Evolutionary conservation across 1,284 basidiomycete genomes (phyloP).

Genomic region (Butyriboletus appendiculatus): DNA sequence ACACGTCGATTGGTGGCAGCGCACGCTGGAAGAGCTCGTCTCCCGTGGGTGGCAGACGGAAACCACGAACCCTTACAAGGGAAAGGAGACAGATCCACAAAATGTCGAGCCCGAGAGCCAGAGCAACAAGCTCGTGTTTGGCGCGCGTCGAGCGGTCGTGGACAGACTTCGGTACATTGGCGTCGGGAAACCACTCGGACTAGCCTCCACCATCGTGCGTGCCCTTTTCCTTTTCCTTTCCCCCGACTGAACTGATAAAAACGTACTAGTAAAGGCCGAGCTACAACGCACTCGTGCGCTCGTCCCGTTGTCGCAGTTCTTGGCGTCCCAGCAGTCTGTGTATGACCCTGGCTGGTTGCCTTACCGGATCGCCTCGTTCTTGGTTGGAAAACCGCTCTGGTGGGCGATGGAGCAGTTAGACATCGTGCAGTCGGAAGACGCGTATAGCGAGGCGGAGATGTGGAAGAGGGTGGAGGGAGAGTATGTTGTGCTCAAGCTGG

Average conservation of each 20-base stretch:
- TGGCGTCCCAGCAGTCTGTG: slow-evolving; percentile 60
- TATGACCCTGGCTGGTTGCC: slow-evolving; percentile 71
- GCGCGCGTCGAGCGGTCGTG: slow-evolving; percentile 58
- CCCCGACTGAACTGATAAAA: slow-evolving; percentile 20
- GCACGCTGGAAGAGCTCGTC: slow-evolving; percentile 65
- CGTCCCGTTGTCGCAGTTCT: slow-evolving; percentile 58
- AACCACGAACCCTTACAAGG: slow-evolving; percentile 19
- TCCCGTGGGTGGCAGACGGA: slow-evolving; percentile 56
- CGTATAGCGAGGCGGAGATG: slow-evolving; percentile 57
- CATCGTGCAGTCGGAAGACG: slow-evolving; percentile 63
- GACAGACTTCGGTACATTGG: slow-evolving; percentile 65
- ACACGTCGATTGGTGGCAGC: slow-evolving; percentile 87
- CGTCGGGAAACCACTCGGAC: slow-evolving; percentile 78
- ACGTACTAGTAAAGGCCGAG: slow-evolving; percentile 61
- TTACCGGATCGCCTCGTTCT: slow-evolving; percentile 64
- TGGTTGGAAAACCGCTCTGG: slow-evolving; percentile 81
- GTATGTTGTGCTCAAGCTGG: slow-evolving; percentile 69
- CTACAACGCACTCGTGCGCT: slow-evolving; percentile 48
- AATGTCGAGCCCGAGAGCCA: slow-evolving; percentile 14
- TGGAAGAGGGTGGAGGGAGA: slow-evolving; percentile 70
- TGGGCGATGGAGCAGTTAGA: slow-evolving; percentile 83
- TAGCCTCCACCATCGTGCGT: slow-evolving; percentile 78
- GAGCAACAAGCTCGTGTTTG: slow-evolving; percentile 62
- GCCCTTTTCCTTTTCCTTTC: background rate
- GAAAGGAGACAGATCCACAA: slow-evolving; percentile 21